Percentiles rank a stretch among this genome's conserved stretches.
These are phyloP conservation scores for Pilobolus umbonatus DNA, from an alignment of 192 early-diverging fungal species.

Conservation along the genomic window DNA sequence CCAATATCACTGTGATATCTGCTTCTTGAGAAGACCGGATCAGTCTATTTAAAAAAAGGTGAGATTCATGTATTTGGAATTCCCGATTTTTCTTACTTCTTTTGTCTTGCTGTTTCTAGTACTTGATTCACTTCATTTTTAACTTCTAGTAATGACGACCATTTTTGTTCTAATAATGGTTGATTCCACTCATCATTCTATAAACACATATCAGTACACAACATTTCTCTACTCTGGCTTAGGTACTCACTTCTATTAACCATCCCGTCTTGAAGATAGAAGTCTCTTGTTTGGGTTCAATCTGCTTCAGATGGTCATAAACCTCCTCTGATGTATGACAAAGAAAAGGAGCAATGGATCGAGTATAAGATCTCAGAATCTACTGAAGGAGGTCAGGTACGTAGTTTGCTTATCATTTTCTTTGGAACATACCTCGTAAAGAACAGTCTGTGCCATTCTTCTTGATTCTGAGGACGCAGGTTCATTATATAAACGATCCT, in stretches of 20 bases:
- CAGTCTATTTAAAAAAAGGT: conserved; percentile 16
- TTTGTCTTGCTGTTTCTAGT: conserved; percentile 47
- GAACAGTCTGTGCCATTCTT: conserved; percentile 58
- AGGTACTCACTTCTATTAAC: conserved; percentile 40
- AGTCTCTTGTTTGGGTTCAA: conserved; percentile 36
- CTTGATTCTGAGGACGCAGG: conserved; percentile 35
- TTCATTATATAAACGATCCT: conserved; percentile 72
- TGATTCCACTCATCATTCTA: conserved; percentile 42
- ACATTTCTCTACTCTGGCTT: neutral
- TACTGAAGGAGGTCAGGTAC: neutral
- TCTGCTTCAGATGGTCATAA: conserved; percentile 54
- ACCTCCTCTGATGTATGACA: conserved; percentile 70
- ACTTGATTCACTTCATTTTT: conserved; percentile 46
- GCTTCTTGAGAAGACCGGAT: conserved; percentile 52
- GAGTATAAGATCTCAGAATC: conserved; percentile 58
- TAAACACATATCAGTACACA: conserved; percentile 23
- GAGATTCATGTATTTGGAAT: neutral
- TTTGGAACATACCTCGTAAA: conserved; percentile 45
- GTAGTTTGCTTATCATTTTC: neutral
- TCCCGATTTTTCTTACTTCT: conserved; percentile 34
- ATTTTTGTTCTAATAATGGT: conserved; percentile 36
- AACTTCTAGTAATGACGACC: conserved; percentile 36
- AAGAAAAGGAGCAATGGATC: conserved; percentile 58
- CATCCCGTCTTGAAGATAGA: conserved; percentile 58
- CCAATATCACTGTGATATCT: conserved; percentile 33